Conservation (phyloP, 2,329 filamentous ascomycete genomes). For the Diaporthe vexans region DNA sequence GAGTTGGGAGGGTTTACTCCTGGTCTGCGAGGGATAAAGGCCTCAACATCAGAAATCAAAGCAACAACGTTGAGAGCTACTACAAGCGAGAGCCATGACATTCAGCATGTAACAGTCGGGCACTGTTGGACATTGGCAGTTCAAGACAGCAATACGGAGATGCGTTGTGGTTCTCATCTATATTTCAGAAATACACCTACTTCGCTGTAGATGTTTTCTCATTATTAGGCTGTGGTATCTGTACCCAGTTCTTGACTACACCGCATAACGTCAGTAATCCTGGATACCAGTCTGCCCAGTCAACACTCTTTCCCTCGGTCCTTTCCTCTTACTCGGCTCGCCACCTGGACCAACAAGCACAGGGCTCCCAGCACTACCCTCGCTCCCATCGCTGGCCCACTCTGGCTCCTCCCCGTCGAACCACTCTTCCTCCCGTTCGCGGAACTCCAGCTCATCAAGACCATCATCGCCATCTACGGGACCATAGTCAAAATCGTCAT, state of each 20-base stretch:
- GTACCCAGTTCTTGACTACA: too few species aligned
- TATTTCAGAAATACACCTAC: too few species aligned
- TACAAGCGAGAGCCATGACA: too few species aligned
- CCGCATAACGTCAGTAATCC: constrained; percentile 69
- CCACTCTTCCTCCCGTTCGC: constrained; percentile 80
- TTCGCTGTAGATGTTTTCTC: too few species aligned
- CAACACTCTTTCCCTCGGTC: constrained; percentile 45
- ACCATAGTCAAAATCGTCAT: constrained; percentile 84
- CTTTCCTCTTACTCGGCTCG: constrained; percentile 45
- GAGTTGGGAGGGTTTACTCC: too few species aligned
- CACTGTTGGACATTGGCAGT: neutral
- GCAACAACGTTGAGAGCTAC: too few species aligned
- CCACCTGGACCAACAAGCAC: constrained; percentile 42
- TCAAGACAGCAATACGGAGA: neutral
- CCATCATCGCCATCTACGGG: constrained; percentile 79
- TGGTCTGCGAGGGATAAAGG: too few species aligned
- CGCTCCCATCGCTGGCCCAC: constrained; percentile 66
- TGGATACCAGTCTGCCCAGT: constrained; percentile 78
- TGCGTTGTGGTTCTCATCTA: too few species aligned
- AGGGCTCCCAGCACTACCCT: constrained; percentile 45
- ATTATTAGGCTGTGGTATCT: too few species aligned
- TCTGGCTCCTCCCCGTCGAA: constrained; percentile 84
- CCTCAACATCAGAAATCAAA: too few species aligned
- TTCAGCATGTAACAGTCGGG: too few species aligned
- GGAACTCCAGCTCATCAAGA: constrained; percentile 73